These are phyloP conservation scores for Microstegium vimineum DNA, from an alignment of 176 grass and related monocot genomes.

Conservation along the genomic window DNA sequence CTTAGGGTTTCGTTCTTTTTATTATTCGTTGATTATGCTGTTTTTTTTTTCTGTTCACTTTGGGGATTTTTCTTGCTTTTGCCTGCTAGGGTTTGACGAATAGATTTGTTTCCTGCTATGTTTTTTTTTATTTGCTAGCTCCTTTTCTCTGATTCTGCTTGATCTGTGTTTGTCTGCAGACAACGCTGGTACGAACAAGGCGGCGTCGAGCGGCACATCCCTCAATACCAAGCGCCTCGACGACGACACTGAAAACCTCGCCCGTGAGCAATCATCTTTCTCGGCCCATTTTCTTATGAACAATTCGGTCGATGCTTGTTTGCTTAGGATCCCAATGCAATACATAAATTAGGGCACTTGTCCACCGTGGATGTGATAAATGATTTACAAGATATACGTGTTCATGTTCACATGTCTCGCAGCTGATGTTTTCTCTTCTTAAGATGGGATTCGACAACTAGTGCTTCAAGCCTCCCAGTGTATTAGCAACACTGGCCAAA, in stretches of 20 bases:
- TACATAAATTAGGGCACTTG: background rate
- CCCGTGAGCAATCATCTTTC: slow-evolving; percentile 45
- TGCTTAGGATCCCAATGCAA: background rate
- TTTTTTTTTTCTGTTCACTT: background rate
- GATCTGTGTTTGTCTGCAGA: slow-evolving; percentile 26
- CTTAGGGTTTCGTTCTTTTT: background rate
- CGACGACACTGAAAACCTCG: slow-evolving; percentile 63
- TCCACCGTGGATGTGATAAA: background rate
- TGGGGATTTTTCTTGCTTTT: background rate
- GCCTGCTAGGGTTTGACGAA: background rate
- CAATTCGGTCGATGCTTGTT: background rate
- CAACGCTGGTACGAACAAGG: slow-evolving; percentile 67
- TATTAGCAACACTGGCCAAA: background rate
- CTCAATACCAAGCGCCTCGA: slow-evolving; percentile 73
- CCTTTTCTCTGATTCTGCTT: background rate
- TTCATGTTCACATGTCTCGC: background rate
- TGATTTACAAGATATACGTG: background rate
- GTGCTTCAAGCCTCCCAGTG: background rate
- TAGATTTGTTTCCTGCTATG: background rate
- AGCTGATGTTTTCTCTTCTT: background rate
- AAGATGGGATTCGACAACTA: background rate
- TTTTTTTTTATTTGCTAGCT: background rate
- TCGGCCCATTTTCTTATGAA: background rate
- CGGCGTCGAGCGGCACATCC: slow-evolving; percentile 60
- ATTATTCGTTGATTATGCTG: background rate